Evolutionary conservation across 1,284 basidiomycete species (phyloP).

Genomic region (Trichosporon ovoides): DNA sequence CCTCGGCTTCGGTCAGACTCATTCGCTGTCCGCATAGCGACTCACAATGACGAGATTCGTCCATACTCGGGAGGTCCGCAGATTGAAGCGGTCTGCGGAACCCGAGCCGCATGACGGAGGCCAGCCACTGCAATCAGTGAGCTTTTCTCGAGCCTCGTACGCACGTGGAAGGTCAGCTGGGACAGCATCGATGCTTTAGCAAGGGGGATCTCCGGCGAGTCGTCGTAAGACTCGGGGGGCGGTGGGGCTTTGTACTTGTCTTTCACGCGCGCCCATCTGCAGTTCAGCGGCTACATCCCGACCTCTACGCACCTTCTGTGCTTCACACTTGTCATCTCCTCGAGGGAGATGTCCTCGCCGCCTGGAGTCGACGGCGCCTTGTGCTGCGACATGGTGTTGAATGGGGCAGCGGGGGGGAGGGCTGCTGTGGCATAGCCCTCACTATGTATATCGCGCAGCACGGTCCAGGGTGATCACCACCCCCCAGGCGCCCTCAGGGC

Average conservation of each 20-base stretch:
- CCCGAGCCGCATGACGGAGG: neutral
- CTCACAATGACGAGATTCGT: neutral
- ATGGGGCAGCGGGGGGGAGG: too few species aligned
- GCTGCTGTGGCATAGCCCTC: too few species aligned
- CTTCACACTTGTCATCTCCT: neutral
- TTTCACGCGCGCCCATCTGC: neutral
- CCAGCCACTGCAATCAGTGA: neutral
- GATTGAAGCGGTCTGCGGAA: neutral
- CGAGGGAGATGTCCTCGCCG: neutral
- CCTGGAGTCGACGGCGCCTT: neutral
- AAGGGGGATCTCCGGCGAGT: neutral
- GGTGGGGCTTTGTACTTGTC: neutral
- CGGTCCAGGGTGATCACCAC: too few species aligned
- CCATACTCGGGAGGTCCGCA: slow-evolving; percentile 2
- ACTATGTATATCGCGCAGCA: too few species aligned
- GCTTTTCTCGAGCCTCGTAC: neutral
- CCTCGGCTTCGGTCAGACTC: neutral
- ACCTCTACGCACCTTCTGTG: neutral
- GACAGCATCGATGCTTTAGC: neutral
- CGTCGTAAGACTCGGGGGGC: neutral
- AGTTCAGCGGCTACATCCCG: neutral
- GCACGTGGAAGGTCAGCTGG: neutral
- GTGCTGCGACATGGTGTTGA: neutral
- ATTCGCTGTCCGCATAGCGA: too few species aligned
- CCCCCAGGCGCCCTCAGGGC: too few species aligned